Conservation (phyloP, 441 rosid genomes). For the Populus hybrid region DNA sequence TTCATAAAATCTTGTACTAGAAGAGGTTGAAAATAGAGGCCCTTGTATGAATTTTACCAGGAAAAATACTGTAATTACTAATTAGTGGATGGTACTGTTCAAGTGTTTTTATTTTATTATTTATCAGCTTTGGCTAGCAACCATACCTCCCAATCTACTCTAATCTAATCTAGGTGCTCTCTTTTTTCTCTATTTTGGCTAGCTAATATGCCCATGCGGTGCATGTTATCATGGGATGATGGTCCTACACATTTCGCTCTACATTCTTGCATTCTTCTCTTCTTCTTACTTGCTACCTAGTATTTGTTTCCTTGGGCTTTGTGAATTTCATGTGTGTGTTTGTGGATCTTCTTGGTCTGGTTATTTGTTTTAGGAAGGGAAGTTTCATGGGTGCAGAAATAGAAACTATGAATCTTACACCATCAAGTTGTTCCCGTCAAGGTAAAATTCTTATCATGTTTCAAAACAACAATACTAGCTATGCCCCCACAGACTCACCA, state of each 20-base stretch:
- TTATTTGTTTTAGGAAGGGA: conserved; percentile 22
- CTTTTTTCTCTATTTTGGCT: conserved; percentile 23
- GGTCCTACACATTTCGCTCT: conserved; percentile 39
- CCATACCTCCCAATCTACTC: conserved; percentile 45
- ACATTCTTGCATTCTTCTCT: conserved; percentile 25
- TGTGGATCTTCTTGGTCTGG: conserved; percentile 31
- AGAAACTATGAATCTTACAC: conserved; percentile 17
- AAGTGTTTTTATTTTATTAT: conserved; percentile 22
- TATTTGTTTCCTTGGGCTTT: conserved; percentile 10
- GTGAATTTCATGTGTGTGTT: conserved; percentile 13
- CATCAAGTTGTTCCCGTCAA: conserved; percentile 24
- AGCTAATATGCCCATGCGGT: conserved; percentile 44
- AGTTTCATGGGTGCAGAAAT: conserved; percentile 29
- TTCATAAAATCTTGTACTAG: conserved; percentile 40
- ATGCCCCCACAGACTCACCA: not conserved
- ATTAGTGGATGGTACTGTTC: conserved; percentile 39
- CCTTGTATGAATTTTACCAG: conserved; percentile 28
- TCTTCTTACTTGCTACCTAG: conserved; percentile 22
- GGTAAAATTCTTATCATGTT: conserved; percentile 22
- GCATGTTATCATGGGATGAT: conserved; percentile 76
- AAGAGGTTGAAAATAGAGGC: conserved; percentile 26
- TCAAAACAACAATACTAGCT: not conserved
- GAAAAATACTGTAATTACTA: conserved; percentile 12
- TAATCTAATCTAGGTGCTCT: conserved; percentile 3
- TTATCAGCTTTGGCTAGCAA: conserved; percentile 46